These are phyloP conservation scores for Umbelopsis sp. DNA, from an alignment of 371 early-diverging fungal genomes.

Conservation along the genomic window DNA sequence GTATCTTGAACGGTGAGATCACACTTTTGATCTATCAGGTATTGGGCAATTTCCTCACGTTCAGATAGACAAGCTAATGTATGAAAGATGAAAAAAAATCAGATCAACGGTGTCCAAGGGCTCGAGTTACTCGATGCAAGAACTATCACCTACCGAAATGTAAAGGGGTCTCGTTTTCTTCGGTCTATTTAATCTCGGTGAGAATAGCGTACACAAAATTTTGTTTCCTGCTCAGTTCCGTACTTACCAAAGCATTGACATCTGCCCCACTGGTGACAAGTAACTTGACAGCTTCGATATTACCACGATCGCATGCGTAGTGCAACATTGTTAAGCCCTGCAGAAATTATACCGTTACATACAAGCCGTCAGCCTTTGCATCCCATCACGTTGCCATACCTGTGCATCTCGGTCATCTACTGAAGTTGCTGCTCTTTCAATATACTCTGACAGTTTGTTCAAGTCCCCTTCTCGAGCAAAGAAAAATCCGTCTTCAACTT, in stretches of 20 bases:
- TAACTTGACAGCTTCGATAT: slow-evolving; percentile 31
- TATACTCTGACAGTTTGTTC: slow-evolving; percentile 20
- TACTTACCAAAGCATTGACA: slow-evolving; percentile 32
- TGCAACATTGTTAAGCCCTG: slow-evolving; percentile 49
- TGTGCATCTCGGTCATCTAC: slow-evolving; percentile 35
- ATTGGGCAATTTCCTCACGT: slow-evolving; percentile 36
- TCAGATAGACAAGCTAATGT: slow-evolving; percentile 50
- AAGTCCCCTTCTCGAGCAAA: slow-evolving; percentile 33
- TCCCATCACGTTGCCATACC: slow-evolving; percentile 14
- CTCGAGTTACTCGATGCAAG: neutral
- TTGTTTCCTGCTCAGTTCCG: no score
- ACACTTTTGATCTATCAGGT: slow-evolving; percentile 32
- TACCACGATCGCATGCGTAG: slow-evolving; percentile 49
- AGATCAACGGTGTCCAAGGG: neutral
- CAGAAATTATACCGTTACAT: neutral
- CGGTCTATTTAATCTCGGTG: slow-evolving; percentile 22
- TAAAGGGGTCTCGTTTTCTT: slow-evolving; percentile 45
- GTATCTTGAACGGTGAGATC: slow-evolving; percentile 31
- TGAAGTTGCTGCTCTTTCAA: slow-evolving; percentile 16
- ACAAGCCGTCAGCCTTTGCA: neutral
- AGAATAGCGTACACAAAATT: neutral
- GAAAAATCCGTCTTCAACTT: slow-evolving; percentile 39
- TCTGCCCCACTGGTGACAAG: slow-evolving; percentile 44
- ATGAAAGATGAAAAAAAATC: neutral
- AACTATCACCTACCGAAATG: slow-evolving; percentile 38